Evolutionary conservation across 805 yeast genomes (phyloP), one percentile per base, ranked within the genome.

Genomic region (Lipomyces yamadae): DNA sequence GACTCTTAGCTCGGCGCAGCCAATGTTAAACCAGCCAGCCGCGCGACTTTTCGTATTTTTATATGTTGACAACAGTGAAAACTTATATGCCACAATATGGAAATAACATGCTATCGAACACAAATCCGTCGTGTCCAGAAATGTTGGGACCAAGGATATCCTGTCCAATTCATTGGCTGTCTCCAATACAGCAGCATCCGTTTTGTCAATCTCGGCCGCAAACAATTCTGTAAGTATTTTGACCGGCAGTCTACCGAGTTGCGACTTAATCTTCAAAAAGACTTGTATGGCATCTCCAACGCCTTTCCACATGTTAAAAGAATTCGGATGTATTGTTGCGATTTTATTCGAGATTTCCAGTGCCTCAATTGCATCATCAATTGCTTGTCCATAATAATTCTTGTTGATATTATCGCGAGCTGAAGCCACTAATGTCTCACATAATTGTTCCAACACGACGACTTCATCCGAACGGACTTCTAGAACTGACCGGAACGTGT

Each of bases 371-470:
- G 86, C 86, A 58, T 79, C 74, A 5, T 81, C 81, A 6, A 84
- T 77, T 0, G 95, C 89, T 69, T 91, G 84, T 1, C 90, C 89
- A 68, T 86, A 84, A 71, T 85, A 89, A 0, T 96, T 96, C 29
- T 84, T 83, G 1, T 72, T 72, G 10, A 88, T 76, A 62, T 87
- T 83, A 60, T 81, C 79, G 7, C 78, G 77, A 0, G 93, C 83
- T 66, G 87, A 84, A 11, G 82, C 80, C 24, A 88, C 79, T 55
- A 86, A 78, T 1, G 89, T 83, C 64, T 88, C 87, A 64, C 86
- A 83, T 10, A 89, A 76, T 0, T 88, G 83, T 35, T 82, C 81
- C 54, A 86, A 76, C 30, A 85, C 81, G 65, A 84, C 80, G 50
- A 76, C 78, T 62, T 89, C 90, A 10, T 79, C 73, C 0, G 89